Base-by-base conservation (phyloP, 2,329 filamentous ascomycete genomes). In the Colletotrichum sp. region DNA sequence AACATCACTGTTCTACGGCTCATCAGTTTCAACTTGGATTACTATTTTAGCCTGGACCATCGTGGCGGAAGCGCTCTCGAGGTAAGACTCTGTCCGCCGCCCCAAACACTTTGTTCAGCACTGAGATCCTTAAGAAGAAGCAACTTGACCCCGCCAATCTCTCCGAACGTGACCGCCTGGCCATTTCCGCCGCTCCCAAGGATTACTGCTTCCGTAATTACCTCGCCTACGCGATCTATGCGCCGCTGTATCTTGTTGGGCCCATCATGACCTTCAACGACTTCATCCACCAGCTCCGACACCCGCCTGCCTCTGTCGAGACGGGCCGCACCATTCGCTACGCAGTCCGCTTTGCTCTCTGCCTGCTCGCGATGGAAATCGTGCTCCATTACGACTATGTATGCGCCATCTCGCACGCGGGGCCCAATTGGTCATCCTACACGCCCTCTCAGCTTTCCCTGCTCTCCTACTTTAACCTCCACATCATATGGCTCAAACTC, bases 251-350 rank as follows among this genome's bases (percentile, higher is more conserved):
- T 84, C 90, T 99, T 36, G 92, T 96, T 0, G 97, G 97, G 0
- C 97, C 97, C 1, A 98, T 99, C 81, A 84, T 99, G 77, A 99
- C 96, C 15, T 99, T 99, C 88, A 99, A 99, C 85, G 98, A 99
- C 87, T 99, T 97, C 88, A 93, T 99, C 78, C 94, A 95, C 1
- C 97, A 99, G 84, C 89, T 90, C 77, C 94, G 95, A 79, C 94
- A 96, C 85, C 90, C 90, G 15, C 86, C 95, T 1, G 90, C 93
- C 13, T 96, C 92, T 73, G 93, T 97, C 80, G 94, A 93, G 79
- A 85, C 84, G 5, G 85, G 87, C 4, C 95, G 96, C 70, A 98
- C 94, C 2, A 83, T 93, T 34, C 92, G 95, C 62, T 99, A 99
- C 82, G 96, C 89, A 26, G 85, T 98, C 63, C 95, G 97, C 28